Base-by-base conservation (phyloP, 495 filamentous ascomycete genomes). In the Penicillium alfredii region DNA sequence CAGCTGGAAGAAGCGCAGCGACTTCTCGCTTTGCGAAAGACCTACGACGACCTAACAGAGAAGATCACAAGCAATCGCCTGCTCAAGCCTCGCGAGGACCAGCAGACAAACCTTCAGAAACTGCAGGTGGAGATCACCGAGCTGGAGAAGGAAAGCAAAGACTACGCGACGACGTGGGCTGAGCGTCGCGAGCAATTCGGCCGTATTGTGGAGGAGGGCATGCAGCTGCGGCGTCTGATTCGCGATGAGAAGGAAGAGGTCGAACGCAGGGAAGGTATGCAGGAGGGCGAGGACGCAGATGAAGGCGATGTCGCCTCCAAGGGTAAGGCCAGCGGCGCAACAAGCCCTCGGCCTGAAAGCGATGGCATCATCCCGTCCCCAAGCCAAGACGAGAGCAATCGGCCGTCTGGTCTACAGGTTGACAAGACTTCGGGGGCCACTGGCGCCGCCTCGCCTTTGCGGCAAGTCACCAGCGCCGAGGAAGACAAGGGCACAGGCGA, bases 161-260 rank as follows among this genome's bases (percentile, higher is more conserved):
- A 82, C 22, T 94, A 92, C 60, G 81, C 78, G 7, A 69, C 69
- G 32, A 94, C 87, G 3, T 97, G 90, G 90, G 65, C 74, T 11
- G 87, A 94, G 56, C 72, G 93, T 21, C 63, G 88, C 25, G 82
- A 84, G 50, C 88, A 94, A 62, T 98, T 97, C 61, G 84, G 81
- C 8, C 71, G 78, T 45, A 92, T 98, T 53, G 84, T 95, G 40
- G 87, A 88, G 24, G 89, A 97, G 68, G 84, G 88, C 4, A 84
- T 83, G 78, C 73, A 86, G 42, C 72, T 97, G 47, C 72, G 88
- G 31, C 75, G 81, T 20, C 64, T 94, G 49, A 97, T 98, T 47
- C 77, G 86, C 26, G 88, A 96, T 60, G 88, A 96, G 69, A 96
- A 96, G 60, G 92, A 97, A 57, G 92, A 95, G 63, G 69, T 69